Evolutionary conservation across 495 filamentous ascomycete species (phyloP).

Genomic region (Filosporella fistucella): DNA sequence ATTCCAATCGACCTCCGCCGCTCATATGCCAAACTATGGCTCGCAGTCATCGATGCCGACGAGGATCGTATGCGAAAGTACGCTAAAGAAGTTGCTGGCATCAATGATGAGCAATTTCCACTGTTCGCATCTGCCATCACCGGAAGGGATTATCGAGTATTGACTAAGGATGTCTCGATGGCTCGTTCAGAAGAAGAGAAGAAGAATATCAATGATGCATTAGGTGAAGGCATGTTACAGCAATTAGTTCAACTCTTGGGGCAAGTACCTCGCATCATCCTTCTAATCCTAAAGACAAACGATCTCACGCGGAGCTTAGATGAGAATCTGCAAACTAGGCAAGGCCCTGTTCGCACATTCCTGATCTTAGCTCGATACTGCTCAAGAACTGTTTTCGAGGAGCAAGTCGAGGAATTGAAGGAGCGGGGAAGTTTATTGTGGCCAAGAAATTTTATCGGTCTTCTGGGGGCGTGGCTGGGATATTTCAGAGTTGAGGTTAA

Average conservation of each 20-base stretch:
- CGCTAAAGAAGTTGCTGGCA: constrained; percentile 80
- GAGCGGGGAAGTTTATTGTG: constrained; percentile 38
- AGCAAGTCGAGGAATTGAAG: constrained; percentile 70
- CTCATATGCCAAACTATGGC: constrained; percentile 95
- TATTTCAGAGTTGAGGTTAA: constrained; percentile 46
- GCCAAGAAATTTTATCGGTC: constrained; percentile 42
- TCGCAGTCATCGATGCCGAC: constrained; percentile 88
- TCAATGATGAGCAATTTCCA: constrained; percentile 89
- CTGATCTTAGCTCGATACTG: constrained; percentile 94
- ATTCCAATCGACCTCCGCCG: constrained; percentile 75
- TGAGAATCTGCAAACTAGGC: constrained; percentile 84
- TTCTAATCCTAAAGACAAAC: constrained; percentile 97
- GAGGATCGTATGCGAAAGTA: constrained; percentile 81
- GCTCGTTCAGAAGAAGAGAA: constrained; percentile 69
- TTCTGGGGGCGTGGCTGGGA: constrained; percentile 45
- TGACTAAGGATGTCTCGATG: constrained; percentile 57
- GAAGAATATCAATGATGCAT: constrained; percentile 69
- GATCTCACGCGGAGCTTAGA: constrained; percentile 93
- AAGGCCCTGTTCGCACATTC: constrained; percentile 84
- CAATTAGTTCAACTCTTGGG: constrained; percentile 85
- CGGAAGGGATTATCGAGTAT: constrained; percentile 78
- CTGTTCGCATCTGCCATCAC: constrained; percentile 97
- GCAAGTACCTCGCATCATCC: constrained; percentile 83
- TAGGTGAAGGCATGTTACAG: constrained; percentile 83
- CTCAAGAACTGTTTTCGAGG: constrained; percentile 79